phyloP scores from a whole-genome alignment of 192 early-diverging fungal genomes.

The Coemansia sp. region DNA sequence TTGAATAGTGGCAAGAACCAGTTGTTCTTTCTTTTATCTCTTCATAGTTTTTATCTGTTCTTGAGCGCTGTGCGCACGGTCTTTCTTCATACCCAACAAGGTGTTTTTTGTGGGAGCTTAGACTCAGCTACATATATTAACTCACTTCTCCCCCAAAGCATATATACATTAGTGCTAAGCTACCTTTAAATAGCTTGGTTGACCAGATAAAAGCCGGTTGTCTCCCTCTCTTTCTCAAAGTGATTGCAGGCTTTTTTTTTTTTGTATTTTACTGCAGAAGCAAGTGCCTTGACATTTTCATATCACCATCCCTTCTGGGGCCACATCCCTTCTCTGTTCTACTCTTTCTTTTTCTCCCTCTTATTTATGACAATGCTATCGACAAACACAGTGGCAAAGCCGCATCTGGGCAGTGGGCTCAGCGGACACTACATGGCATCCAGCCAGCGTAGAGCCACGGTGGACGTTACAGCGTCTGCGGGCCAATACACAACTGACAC shows the following conservation, averaged over 20 bases:
- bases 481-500: conserved; percentile 13
- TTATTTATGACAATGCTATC: conserved; percentile 35
- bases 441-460: conserved; percentile 5
- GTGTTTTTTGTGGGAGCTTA: conserved; percentile 53
- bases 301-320: conserved; percentile 9
- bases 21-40: too few species aligned
- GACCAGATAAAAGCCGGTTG: not conserved
- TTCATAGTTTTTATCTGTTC: not conserved
- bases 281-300: not conserved
- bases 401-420: conserved; percentile 11
- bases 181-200: conserved; percentile 57
- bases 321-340: conserved; percentile 8
- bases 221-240: not conserved
- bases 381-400: conserved; percentile 33
- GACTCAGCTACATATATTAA: too few species aligned
- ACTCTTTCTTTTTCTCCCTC: conserved; percentile 15
- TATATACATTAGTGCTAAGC: conserved; percentile 23
- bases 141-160: conserved; percentile 75
- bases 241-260: not conserved
- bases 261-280: conserved; percentile 6
- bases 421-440: conserved; percentile 7
- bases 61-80: not conserved
- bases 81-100: conserved; percentile 78
- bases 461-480: not conserved
- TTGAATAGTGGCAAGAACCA: too few species aligned